Conservation (phyloP, 2,329 filamentous ascomycete species). For the Xylariaceae sp. region DNA sequence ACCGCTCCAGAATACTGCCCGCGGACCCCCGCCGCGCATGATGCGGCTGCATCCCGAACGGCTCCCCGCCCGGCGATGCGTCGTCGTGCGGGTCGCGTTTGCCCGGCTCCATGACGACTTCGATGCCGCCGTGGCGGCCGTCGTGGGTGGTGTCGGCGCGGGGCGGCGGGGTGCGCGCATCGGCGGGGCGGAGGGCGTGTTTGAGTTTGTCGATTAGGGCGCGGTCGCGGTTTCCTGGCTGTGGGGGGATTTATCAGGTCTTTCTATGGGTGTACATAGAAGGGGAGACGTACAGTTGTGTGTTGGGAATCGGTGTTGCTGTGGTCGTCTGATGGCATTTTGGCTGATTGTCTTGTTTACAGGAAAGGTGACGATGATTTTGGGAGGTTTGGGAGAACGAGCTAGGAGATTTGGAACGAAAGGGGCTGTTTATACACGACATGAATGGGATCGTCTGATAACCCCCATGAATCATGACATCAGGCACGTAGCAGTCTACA, state of each 20-base stretch:
- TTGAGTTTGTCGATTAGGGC: conserved; percentile 17
- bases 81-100: conserved; percentile 11
- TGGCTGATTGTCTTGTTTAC: no score
- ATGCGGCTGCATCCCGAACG: no score
- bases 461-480: background rate
- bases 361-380: no score
- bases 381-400: no score
- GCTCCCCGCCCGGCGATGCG: background rate
- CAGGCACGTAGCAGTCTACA: background rate
- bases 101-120: conserved; percentile 10
- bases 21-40: background rate
- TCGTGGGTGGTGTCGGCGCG: conserved; percentile 5
- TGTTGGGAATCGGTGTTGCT: background rate
- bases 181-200: conserved; percentile 16
- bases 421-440: no score
- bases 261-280: background rate
- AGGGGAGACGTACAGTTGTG: background rate
- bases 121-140: conserved; percentile 9
- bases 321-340: background rate
- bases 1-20: conserved; percentile 2
- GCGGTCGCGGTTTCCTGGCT: conserved; percentile 13
- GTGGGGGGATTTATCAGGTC: background rate
- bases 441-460: background rate
- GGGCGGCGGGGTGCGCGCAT: background rate
- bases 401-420: no score